A percentile compares a stretch with the other conserved stretches of the same genome.
These are phyloP conservation scores for Saturnispora besseyi DNA, from an alignment of 805 yeast genomes.

Conservation along the genomic window DNA sequence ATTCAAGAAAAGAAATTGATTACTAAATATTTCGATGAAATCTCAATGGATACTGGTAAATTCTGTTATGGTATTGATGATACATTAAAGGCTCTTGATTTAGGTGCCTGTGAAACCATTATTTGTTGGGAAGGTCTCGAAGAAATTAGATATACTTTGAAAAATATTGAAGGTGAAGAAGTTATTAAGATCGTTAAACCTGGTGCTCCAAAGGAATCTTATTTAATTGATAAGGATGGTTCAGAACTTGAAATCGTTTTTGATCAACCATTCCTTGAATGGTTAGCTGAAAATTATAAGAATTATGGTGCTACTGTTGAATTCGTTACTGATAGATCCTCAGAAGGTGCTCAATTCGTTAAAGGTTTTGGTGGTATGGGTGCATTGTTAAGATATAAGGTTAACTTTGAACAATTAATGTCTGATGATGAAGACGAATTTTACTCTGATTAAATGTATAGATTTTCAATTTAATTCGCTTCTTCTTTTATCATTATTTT, in stretches of 20 bases:
- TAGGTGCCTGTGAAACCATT: conserved; percentile 90
- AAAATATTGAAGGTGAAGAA: conserved; percentile 73
- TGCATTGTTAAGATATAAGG: conserved; percentile 90
- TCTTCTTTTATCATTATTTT: conserved; percentile 5
- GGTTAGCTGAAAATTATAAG: conserved; percentile 96
- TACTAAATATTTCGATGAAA: conserved; percentile 89
- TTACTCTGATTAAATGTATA: conserved; percentile 31
- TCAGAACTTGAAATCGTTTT: conserved; percentile 82
- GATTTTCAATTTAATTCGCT: not conserved
- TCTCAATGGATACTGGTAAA: conserved; percentile 93
- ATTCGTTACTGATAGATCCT: conserved; percentile 91
- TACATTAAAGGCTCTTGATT: conserved; percentile 89
- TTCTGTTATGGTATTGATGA: conserved; percentile 97
- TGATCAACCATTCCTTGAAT: conserved; percentile 83
- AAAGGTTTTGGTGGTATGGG: conserved; percentile 99
- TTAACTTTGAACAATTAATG: conserved; percentile 89
- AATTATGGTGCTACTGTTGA: conserved; percentile 92
- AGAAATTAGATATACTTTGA: conserved; percentile 72
- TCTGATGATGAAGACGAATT: conserved; percentile 84
- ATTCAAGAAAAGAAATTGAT: conserved; percentile 97
- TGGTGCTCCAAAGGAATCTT: conserved; percentile 62
- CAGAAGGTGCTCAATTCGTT: conserved; percentile 98
- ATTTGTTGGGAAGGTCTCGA: conserved; percentile 92
- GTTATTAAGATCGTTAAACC: conserved; percentile 67
- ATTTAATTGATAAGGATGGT: conserved; percentile 75